Evolutionary conservation across 2,329 filamentous ascomycete genomes (phyloP), one percentile per base, ranked within the genome.

Genomic region (Penicillium sp.): DNA sequence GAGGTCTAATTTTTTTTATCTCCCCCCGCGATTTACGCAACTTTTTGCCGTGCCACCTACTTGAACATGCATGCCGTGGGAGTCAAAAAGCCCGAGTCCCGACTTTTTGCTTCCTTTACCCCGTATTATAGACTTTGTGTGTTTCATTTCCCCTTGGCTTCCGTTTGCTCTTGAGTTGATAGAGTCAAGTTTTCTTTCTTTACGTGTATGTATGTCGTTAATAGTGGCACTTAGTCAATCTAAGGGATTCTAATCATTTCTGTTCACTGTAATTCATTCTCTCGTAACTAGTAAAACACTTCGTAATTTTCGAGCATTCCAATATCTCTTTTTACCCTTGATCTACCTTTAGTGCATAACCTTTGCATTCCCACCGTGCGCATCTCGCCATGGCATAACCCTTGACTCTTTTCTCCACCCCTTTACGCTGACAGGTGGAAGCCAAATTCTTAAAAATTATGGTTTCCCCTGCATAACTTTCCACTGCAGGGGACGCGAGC

Each of bases 181-280:
- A 68, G 68, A 70, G 64, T 65, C 64, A 64, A 65, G 65, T 64
- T 69, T 68, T 64, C 59, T 61, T 70, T 67, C 64, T 69, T 53
- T 70, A 67, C 67, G 68, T 71, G 70, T 72, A 71, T 72, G 70
- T 71, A 71, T 72, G 70, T 69, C 65, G 68, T 71, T 71, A 72
- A 71, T 72, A 72, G 70, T 72, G 70, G 68, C 70, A 70, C 61
- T 64, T 67, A 67, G 63, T 68, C 59, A 69, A 68, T 66, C 61
- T 63, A 70, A 70, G 66, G 67, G 65, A 63, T 65, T 70, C 63
- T 63, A 67, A 67, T 66, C 45, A 63, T 46, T 43, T 41, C 4
- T 51, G 9, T 26, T 47, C 42, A 10, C 53, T 47, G 51, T 59
- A 57, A 46, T 8, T 19, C n/a, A 2, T 16, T 26, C n/a, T n/a